phyloP scores from a whole-genome alignment of 2,329 filamentous ascomycete species.

The Botrytis elliptica region DNA sequence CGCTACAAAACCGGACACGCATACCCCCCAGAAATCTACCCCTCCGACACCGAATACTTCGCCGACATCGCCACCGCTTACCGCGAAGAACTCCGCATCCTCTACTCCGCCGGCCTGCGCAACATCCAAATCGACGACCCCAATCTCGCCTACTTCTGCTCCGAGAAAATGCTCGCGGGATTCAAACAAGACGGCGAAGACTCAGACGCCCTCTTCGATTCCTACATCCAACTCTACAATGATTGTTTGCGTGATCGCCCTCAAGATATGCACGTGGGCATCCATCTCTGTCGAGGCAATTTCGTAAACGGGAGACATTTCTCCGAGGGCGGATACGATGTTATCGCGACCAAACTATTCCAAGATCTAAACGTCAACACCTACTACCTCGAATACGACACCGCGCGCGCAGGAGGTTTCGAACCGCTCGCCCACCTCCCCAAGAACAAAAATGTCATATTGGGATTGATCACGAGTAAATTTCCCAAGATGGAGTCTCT shows the following conservation, averaged over 20 bases:
- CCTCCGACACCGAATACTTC: conserved; percentile 53
- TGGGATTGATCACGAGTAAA: conserved; percentile 65
- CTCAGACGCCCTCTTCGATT: conserved; percentile 68
- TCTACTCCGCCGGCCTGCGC: conserved; percentile 52
- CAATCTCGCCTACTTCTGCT: conserved; percentile 70
- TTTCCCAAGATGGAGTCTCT: conserved; percentile 53
- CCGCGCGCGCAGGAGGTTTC: conserved; percentile 61
- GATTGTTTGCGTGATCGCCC: conserved; percentile 63
- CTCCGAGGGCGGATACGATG: conserved; percentile 64
- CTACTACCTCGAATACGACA: conserved; percentile 71
- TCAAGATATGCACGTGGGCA: conserved; percentile 70
- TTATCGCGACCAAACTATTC: conserved; percentile 66
- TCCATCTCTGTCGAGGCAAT: conserved; percentile 72
- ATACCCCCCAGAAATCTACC: conserved; percentile 51
- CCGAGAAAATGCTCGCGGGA: conserved; percentile 66
- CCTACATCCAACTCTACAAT: conserved; percentile 77
- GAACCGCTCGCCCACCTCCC: conserved; percentile 63
- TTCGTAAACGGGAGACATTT: conserved; percentile 67
- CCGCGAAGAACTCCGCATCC: conserved; percentile 50
- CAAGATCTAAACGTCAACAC: conserved; percentile 61
- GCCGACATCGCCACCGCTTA: conserved; percentile 54
- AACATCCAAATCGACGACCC: conserved; percentile 58
- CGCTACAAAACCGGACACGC: conserved; percentile 54
- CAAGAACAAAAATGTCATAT: conserved; percentile 60
- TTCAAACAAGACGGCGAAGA: conserved; percentile 69